A percentile compares a stretch with the other conserved stretches of the same genome.
These are phyloP conservation scores for Aspergillus biplanus DNA, from an alignment of 495 filamentous ascomycete genomes.

Conservation along the genomic window DNA sequence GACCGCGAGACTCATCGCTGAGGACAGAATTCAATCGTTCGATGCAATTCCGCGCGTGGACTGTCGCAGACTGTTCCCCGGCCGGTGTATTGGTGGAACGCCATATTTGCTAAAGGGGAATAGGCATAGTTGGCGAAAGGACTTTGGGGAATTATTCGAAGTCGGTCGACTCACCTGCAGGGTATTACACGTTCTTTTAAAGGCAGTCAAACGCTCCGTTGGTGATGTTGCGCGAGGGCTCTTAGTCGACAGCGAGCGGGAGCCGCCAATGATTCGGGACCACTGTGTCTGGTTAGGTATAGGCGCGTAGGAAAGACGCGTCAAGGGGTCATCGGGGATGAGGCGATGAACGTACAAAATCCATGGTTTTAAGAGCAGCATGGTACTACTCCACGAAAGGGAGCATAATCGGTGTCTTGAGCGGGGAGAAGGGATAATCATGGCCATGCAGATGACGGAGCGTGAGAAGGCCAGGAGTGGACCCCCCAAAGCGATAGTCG, in stretches of 20 bases:
- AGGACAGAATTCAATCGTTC: conserved; percentile 76
- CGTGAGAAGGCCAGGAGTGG: conserved; percentile 3
- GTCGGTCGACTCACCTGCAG: conserved; percentile 63
- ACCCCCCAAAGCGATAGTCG: conserved; percentile 1
- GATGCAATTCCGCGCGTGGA: conserved; percentile 57
- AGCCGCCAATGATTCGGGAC: conserved; percentile 87
- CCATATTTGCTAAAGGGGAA: conserved; percentile 72
- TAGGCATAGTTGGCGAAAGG: conserved; percentile 17
- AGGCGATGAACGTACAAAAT: conserved; percentile 39
- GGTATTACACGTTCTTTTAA: conserved; percentile 85
- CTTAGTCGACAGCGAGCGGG: conserved; percentile 63
- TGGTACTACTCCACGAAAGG: conserved; percentile 30
- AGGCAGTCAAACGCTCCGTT: conserved; percentile 82
- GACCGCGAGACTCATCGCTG: conserved; percentile 84
- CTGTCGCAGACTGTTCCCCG: conserved; percentile 52
- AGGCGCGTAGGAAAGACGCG: conserved; percentile 5
- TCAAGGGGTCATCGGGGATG: not conserved
- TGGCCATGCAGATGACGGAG: conserved; percentile 15
- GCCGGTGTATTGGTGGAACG: conserved; percentile 60
- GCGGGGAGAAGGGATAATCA: conserved; percentile 22
- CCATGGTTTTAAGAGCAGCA: conserved; percentile 42
- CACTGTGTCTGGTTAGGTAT: conserved; percentile 57
- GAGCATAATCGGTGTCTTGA: conserved; percentile 9
- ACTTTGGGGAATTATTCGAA: not conserved
- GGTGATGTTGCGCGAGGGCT: conserved; percentile 72